phyloP scores from a whole-genome alignment of 2,329 filamentous ascomycete species.

The Chaetomium strumarium region DNA sequence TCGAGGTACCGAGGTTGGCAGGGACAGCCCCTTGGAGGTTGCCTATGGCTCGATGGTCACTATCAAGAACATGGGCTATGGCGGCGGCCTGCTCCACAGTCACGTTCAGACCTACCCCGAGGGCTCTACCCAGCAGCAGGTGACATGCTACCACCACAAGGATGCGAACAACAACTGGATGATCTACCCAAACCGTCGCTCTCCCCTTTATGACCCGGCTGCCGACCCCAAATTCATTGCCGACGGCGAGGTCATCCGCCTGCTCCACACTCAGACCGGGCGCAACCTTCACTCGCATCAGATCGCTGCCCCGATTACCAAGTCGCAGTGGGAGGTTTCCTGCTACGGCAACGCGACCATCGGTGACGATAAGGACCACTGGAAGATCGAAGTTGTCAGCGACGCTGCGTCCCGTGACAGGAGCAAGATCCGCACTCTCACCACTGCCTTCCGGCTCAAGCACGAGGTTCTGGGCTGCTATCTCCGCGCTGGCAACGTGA shows the following conservation, averaged over 20 bases:
- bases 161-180: constrained; percentile 99
- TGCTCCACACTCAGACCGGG: constrained; percentile 92
- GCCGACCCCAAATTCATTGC: constrained; percentile 69
- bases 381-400: constrained; percentile 84
- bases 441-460: constrained; percentile 83
- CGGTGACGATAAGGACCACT: constrained; percentile 97
- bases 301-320: constrained; percentile 81
- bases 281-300: constrained; percentile 95
- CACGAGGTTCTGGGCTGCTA: constrained; percentile 85
- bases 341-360: constrained; percentile 93
- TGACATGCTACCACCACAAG: constrained; percentile 99
- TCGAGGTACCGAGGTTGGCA: constrained; percentile 86
- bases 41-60: constrained; percentile 85
- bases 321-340: constrained; percentile 87
- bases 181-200: constrained; percentile 85
- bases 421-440: constrained; percentile 81
- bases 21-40: constrained; percentile 88
- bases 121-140: constrained; percentile 88
- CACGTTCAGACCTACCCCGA: constrained; percentile 96
- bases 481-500: constrained; percentile 88
- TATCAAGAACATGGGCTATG: constrained; percentile 99
- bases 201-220: constrained; percentile 66
- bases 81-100: constrained; percentile 85
- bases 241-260: constrained; percentile 71
- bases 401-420: constrained; percentile 84